Conservation (phyloP, 352 stramenopile genomes). For the Globisporangium ultimum region DNA sequence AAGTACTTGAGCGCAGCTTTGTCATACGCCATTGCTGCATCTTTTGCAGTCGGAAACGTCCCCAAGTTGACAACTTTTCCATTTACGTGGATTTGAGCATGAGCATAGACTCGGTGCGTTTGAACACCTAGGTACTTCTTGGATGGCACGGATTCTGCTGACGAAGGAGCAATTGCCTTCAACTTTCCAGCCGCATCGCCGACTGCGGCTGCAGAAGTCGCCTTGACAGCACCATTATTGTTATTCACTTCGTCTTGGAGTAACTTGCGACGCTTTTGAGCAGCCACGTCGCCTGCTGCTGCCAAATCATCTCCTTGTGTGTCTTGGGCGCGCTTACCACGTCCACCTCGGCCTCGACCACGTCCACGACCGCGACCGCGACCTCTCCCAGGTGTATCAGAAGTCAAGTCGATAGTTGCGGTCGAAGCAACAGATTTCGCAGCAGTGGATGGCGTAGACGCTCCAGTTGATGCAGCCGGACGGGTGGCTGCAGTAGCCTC, state of each 20-base stretch:
- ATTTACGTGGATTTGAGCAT: constrained; percentile 79
- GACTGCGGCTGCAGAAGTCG: neutral
- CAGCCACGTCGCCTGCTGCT: neutral
- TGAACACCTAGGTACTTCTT: constrained; percentile 76
- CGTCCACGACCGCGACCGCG: constrained; percentile 33
- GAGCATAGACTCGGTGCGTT: constrained; percentile 65
- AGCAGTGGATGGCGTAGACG: constrained; percentile 3
- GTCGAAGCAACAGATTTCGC: constrained; percentile 8
- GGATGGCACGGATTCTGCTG: constrained; percentile 2
- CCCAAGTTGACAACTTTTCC: constrained; percentile 74
- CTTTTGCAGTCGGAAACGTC: constrained; percentile 60
- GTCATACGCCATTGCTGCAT: constrained; percentile 80
- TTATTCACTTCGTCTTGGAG: constrained; percentile 8
- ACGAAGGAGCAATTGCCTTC: constrained; percentile 1
- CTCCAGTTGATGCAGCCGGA: constrained; percentile 1
- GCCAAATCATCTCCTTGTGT: constrained; percentile 7
- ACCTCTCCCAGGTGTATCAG: constrained; percentile 18
- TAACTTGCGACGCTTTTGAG: constrained; percentile 32
- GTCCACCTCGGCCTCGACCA: constrained; percentile 36
- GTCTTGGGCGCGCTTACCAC: constrained; percentile 54
- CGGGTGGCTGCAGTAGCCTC: constrained; percentile 24
- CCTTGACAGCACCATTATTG: neutral
- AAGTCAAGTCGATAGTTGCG: constrained; percentile 9
- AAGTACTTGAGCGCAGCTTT: constrained; percentile 77
- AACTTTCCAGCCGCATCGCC: constrained; percentile 2